Base-by-base conservation (phyloP, 1,284 basidiomycete genomes). In the Phylloporus sp. region DNA sequence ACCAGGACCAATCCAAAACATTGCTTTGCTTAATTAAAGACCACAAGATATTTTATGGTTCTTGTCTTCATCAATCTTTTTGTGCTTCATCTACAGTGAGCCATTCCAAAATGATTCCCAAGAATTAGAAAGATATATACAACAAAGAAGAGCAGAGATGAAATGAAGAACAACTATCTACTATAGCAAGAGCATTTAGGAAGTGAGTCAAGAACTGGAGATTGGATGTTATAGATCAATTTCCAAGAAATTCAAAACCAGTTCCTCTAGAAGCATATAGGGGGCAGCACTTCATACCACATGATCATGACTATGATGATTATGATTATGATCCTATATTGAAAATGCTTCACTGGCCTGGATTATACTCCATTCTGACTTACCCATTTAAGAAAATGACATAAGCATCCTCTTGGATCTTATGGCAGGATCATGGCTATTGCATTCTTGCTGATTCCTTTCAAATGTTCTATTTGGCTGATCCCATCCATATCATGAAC, bases 21-120 rank as follows among this genome's bases (percentile, higher is more conserved):
- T 56, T 65, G 54, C 6, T 17, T 2, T 2, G 39, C 2, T 7
- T 60, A 7, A 56, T 65, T 13, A 64, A 55, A 6, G 12, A 20
- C n/a, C 62, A 65, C 24, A 60, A 18, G 22, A 54, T 60, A 32
- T 63, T 65, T 3, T 13, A 22, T 13, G 62, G 58, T 42, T 28
- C 50, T 3, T 15, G n/a, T 7, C 15, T 34, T 3, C 12, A 18
- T 46, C 11, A 17, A n/a, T 47, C 37, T 2, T 11, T 61, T 7
- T 20, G 60, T 3, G 3, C 5, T 13, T 8, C 44, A 24, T 46
- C 44, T 24, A 8, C 20, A 6, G 44, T 46, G 4, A 24, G 22
- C 44, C n/a, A 24, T 46, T 24, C 44, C 20, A 46, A 20, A 24
- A 46, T n/a, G n/a, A n/a, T n/a, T n/a, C n/a, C n/a, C n/a, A n/a